phyloP scores from a whole-genome alignment of 768 basidiomycete genomes.

The Leccinellum albellum region DNA sequence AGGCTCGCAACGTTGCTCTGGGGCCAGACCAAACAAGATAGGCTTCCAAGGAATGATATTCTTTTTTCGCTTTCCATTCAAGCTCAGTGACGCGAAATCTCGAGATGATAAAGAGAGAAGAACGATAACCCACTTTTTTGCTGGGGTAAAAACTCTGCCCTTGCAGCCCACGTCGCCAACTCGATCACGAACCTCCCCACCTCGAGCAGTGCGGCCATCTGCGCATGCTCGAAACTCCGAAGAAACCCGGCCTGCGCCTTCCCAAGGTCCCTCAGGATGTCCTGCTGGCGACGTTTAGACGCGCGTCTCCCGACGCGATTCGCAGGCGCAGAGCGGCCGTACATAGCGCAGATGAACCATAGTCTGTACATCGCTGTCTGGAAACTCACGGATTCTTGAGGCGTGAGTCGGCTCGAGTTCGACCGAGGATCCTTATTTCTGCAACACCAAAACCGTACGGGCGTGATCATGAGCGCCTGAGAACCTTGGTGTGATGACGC shows the following conservation, averaged over 20 bases:
- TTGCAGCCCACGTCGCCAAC: not conserved
- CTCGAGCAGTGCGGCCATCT: not conserved
- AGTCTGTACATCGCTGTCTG: not conserved
- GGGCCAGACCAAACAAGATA: constrained; percentile 16
- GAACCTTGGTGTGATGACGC: not conserved
- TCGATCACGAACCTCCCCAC: not conserved
- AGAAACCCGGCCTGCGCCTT: not conserved
- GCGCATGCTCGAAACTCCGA: not conserved
- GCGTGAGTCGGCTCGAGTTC: not conserved
- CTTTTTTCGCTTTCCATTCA: not conserved
- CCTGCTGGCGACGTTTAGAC: not conserved
- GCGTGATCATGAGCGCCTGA: constrained; percentile 3
- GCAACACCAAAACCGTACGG: not conserved
- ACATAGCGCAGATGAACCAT: not conserved
- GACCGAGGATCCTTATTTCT: constrained; percentile 37
- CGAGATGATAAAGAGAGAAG: not conserved
- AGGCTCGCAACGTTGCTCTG: constrained; percentile 7
- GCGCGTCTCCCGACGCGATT: not conserved
- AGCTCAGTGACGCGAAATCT: not conserved
- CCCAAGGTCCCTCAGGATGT: not conserved
- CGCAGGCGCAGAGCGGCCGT: not conserved
- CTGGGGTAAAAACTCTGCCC: not conserved
- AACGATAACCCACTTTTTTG: not conserved
- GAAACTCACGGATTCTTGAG: not conserved
- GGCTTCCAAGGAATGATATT: not conserved